Evolutionary conservation across 371 early-diverging fungal species (phyloP).

Genomic region (Syncephalastrum sp.): DNA sequence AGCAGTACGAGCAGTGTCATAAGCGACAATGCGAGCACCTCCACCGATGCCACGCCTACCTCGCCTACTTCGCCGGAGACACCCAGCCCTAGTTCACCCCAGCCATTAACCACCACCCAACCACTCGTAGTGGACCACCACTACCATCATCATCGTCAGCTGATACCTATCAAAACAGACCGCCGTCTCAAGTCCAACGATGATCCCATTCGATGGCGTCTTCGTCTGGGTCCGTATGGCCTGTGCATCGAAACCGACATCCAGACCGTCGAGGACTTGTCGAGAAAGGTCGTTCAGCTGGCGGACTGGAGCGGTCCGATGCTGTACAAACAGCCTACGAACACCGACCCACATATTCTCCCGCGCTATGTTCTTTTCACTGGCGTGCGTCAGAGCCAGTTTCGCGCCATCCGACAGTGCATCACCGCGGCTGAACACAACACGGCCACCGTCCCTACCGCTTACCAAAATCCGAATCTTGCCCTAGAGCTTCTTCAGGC

Average conservation of each 20-base stretch:
- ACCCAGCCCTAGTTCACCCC: too few species aligned
- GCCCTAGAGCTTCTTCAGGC: constrained; percentile 23
- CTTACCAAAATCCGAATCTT: constrained; percentile 1
- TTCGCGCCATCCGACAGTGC: constrained; percentile 16
- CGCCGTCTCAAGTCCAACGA: neutral
- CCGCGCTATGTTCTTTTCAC: constrained; percentile 8
- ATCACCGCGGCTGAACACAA: constrained; percentile 11
- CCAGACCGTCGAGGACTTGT: constrained; percentile 16
- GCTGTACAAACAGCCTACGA: constrained; percentile 7
- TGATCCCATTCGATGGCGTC: constrained; percentile 6
- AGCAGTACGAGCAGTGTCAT: too few species aligned
- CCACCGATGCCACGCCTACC: too few species aligned
- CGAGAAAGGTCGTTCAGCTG: constrained; percentile 10
- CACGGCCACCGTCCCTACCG: neutral
- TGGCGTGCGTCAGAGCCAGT: constrained; percentile 14
- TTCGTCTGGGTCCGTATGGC: constrained; percentile 14
- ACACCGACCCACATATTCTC: neutral
- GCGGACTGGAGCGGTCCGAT: constrained; percentile 2
- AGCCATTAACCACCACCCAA: too few species aligned
- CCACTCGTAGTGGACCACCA: too few species aligned
- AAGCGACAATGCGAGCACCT: too few species aligned
- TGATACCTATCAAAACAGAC: too few species aligned
- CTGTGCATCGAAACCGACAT: constrained; percentile 25
- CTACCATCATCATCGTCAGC: too few species aligned
- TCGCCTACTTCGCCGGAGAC: too few species aligned